A percentile compares a stretch with the other conserved stretches of the same genome.
Conservation (phyloP, 2,329 filamentous ascomycete genomes). For the Talaromyces marneffei region DNA sequence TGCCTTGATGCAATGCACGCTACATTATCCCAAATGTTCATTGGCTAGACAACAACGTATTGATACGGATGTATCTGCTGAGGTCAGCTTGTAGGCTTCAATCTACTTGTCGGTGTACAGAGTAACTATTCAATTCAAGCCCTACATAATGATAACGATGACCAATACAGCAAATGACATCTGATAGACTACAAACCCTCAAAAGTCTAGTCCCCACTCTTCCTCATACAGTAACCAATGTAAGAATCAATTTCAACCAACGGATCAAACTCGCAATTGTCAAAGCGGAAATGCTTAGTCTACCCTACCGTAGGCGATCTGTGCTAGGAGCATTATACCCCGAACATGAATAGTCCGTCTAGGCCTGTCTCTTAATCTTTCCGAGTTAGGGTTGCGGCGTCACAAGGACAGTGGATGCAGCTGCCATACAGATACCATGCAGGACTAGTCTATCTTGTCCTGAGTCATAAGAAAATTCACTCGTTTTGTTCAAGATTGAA, state of each 20-base stretch:
- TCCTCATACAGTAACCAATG: background rate
- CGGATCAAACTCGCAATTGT: background rate
- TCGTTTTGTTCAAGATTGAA: too few relatives aligned
- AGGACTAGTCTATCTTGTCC: background rate
- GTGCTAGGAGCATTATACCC: background rate
- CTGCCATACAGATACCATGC: background rate
- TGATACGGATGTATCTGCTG: background rate
- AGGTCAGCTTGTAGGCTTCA: background rate
- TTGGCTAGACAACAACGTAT: background rate
- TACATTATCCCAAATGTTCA: background rate
- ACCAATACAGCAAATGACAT: background rate
- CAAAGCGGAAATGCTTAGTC: background rate
- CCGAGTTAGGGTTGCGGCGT: slow-evolving; percentile 2
- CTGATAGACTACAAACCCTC: background rate
- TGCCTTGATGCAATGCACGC: background rate
- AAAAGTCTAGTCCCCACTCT: background rate
- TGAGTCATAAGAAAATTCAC: background rate
- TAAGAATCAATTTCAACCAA: background rate
- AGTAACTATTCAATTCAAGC: too few relatives aligned
- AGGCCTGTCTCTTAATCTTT: background rate
- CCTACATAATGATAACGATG: background rate
- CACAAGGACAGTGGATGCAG: slow-evolving; percentile 5
- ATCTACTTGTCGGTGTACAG: background rate
- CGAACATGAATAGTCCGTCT: background rate
- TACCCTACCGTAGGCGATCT: background rate